Evolutionary conservation across 2,329 filamentous ascomycete species (phyloP).

Genomic region (Hyphodiscus sp.): DNA sequence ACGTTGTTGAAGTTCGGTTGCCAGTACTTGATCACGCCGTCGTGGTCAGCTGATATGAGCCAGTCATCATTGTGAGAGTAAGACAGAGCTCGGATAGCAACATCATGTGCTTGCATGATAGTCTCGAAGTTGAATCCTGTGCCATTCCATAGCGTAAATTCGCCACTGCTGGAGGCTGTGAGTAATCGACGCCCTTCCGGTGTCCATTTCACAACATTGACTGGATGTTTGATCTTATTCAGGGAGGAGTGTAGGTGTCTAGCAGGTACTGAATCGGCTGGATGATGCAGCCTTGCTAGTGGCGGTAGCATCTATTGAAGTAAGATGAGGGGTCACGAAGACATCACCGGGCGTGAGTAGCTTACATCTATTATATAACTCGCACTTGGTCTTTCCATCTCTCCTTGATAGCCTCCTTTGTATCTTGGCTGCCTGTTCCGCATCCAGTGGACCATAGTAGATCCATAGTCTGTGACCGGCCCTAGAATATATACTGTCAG

Average conservation of each 20-base stretch:
- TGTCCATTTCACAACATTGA: conserved; percentile 97
- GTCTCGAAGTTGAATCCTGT: conserved; percentile 99
- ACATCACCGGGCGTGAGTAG: conserved; percentile 13
- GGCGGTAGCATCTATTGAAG: conserved; percentile 73
- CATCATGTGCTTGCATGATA: conserved; percentile 96
- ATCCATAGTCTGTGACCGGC: conserved; percentile 87
- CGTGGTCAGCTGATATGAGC: conserved; percentile 92
- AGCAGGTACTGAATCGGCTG: conserved; percentile 85
- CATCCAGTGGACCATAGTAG: conserved; percentile 88
- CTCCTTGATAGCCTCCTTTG: conserved; percentile 63
- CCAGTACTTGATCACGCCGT: conserved; percentile 96
- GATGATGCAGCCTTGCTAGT: conserved; percentile 62
- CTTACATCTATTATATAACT: conserved; percentile 87
- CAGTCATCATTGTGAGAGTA: conserved; percentile 97
- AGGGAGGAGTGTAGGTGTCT: conserved; percentile 96
- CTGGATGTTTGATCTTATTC: conserved; percentile 96
- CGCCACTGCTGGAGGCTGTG: conserved; percentile 91
- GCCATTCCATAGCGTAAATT: conserved; percentile 98
- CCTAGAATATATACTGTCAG: conserved; percentile 37
- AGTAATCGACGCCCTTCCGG: conserved; percentile 87
- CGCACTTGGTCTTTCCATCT: conserved; percentile 75
- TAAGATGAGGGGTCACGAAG: conserved; percentile 2
- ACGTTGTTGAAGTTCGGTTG: conserved; percentile 99
- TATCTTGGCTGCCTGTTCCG: conserved; percentile 72
- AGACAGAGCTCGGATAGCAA: conserved; percentile 71